Evolutionary conservation across 768 basidiomycete genomes (phyloP).

Genomic region (Kwoniella botswanensis): DNA sequence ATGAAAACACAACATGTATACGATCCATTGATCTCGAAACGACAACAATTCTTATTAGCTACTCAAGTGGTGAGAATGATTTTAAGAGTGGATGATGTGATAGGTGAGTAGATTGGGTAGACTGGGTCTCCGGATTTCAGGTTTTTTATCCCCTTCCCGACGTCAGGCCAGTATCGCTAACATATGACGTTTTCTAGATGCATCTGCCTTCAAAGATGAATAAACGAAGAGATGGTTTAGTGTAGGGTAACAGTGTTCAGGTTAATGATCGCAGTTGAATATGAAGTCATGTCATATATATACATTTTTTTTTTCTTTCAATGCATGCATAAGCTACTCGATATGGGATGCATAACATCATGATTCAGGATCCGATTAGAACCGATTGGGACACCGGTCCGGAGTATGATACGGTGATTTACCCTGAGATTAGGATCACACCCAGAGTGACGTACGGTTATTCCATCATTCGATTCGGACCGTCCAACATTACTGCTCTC

Average conservation of each 20-base stretch:
- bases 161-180: neutral
- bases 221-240: constrained; percentile 10
- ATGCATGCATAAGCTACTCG: constrained; percentile 1
- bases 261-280: neutral
- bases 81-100: constrained; percentile 58
- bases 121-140: constrained; percentile 4
- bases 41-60: constrained; percentile 96
- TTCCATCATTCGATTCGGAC: neutral
- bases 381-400: constrained; percentile 7
- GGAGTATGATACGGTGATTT: neutral
- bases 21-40: constrained; percentile 94
- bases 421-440: neutral
- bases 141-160: neutral
- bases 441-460: constrained; percentile 12
- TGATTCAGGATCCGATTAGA: constrained; percentile 11
- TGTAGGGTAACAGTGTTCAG: constrained; percentile 3
- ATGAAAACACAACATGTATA: constrained; percentile 98
- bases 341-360: constrained; percentile 1
- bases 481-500: neutral
- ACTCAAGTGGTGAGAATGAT: constrained; percentile 63
- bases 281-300: constrained; percentile 5
- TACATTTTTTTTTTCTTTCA: neutral
- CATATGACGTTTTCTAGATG: constrained; percentile 28
- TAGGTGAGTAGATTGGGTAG: constrained; percentile 34
- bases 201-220: constrained; percentile 35